Evolutionary conservation across 352 stramenopile genomes (phyloP).

Genomic region (Pythium aquatile): DNA sequence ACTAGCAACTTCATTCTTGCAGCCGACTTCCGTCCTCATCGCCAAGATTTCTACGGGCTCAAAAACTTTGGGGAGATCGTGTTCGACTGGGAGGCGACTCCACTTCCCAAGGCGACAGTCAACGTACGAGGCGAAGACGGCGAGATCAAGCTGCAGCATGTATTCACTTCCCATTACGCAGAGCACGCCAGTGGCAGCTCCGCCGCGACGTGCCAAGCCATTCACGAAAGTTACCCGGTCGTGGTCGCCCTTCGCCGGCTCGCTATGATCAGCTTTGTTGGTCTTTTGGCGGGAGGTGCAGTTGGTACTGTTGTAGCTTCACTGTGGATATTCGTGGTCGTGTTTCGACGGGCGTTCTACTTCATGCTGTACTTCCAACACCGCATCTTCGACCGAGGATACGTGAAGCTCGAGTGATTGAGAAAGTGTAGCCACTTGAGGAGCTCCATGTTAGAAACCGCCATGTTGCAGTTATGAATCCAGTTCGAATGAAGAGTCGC

Average conservation of each 20-base stretch:
- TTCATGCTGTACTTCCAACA: conserved; percentile 25
- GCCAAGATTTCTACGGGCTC: conserved; percentile 38
- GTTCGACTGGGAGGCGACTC: conserved; percentile 54
- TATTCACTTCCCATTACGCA: conserved; percentile 30
- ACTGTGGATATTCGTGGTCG: conserved; percentile 13
- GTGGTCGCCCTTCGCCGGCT: conserved; percentile 16
- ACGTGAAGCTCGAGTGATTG: conserved; percentile 24
- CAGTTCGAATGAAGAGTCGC: neutral
- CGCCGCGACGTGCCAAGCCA: conserved; percentile 25
- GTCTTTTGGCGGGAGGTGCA: conserved; percentile 2
- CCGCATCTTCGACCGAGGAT: conserved; percentile 25
- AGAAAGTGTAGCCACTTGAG: conserved; percentile 13
- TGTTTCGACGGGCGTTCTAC: conserved; percentile 23
- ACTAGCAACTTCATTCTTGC: conserved; percentile 30
- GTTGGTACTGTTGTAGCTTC: neutral
- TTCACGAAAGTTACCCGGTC: conserved; percentile 24
- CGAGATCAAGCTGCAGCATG: conserved; percentile 25
- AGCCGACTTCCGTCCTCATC: conserved; percentile 32
- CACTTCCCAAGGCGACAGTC: conserved; percentile 29
- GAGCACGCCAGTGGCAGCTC: conserved; percentile 14
- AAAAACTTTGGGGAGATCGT: conserved; percentile 73
- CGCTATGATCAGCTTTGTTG: conserved; percentile 22
- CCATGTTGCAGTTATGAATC: conserved; percentile 1
- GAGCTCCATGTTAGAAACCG: conserved; percentile 15
- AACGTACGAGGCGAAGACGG: conserved; percentile 27